These are phyloP conservation scores for Penicillium coffeae DNA, from an alignment of 495 filamentous ascomycete species.

Conservation along the genomic window DNA sequence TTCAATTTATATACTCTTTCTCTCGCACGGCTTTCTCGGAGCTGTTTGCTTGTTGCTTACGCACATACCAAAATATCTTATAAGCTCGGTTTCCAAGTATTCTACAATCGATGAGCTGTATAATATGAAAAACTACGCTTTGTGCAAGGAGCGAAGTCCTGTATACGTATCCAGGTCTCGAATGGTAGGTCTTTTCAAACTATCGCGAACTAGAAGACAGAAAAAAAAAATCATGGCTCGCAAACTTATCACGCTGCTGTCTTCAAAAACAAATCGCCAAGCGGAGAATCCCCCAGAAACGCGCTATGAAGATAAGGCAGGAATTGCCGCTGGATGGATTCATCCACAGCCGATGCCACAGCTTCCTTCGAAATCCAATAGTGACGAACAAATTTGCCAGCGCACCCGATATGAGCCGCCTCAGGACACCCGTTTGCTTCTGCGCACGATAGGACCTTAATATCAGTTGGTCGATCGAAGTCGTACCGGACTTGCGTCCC, in stretches of 20 bases:
- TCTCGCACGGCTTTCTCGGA: not conserved
- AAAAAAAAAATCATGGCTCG: too few species aligned
- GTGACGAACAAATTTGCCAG: conserved; percentile 16
- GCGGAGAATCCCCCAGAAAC: conserved; percentile 8
- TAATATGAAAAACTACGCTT: conserved; percentile 16
- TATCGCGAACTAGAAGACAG: too few species aligned
- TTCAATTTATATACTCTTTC: conserved; percentile 12
- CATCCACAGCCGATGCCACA: conserved; percentile 6
- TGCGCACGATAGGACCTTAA: conserved; percentile 32
- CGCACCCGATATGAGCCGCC: conserved; percentile 9
- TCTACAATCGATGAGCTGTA: conserved; percentile 27
- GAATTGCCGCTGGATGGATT: conserved; percentile 12
- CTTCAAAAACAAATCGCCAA: not conserved
- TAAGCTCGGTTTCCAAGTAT: conserved; percentile 18
- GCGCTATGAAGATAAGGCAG: conserved; percentile 10
- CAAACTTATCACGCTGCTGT: too few species aligned
- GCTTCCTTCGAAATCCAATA: conserved; percentile 16
- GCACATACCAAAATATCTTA: conserved; percentile 1
- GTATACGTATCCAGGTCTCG: not conserved
- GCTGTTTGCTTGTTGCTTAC: not conserved
- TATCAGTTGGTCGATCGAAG: conserved; percentile 25
- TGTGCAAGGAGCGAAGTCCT: too few species aligned
- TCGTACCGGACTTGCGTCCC: conserved; percentile 36
- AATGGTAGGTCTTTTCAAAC: not conserved
- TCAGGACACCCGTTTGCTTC: conserved; percentile 32